A percentile compares a stretch with the other conserved stretches of the same genome.
phyloP scores from a whole-genome alignment of 805 yeast genomes.

The Nakazawaea ishiwadae region DNA sequence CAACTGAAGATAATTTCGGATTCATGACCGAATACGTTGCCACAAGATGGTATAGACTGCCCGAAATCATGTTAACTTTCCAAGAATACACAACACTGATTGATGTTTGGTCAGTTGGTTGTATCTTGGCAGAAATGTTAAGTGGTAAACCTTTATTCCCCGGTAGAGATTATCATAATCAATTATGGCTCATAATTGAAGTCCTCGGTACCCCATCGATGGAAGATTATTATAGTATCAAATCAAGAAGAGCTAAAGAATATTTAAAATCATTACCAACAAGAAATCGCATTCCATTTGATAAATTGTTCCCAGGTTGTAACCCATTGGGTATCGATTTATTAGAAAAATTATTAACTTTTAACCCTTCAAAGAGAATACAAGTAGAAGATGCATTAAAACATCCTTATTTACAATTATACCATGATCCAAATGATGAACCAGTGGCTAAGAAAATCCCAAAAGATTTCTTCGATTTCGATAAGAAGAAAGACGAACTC shows the following conservation, averaged over 20 bases:
- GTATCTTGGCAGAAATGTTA: conserved; percentile 88
- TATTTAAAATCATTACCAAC: conserved; percentile 79
- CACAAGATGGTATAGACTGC: conserved; percentile 96
- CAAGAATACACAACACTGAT: conserved; percentile 92
- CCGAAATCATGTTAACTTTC: conserved; percentile 93
- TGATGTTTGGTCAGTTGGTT: conserved; percentile 96
- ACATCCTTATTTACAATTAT: conserved; percentile 83
- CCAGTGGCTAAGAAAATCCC: conserved; percentile 83
- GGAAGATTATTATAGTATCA: conserved; percentile 71
- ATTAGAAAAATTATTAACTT: conserved; percentile 64
- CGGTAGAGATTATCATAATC: conserved; percentile 92
- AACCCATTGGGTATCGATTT: conserved; percentile 68
- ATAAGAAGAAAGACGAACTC: conserved; percentile 73
- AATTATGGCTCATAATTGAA: conserved; percentile 77
- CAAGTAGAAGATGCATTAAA: conserved; percentile 78
- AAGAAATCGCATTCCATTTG: conserved; percentile 55
- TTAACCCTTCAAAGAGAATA: conserved; percentile 79
- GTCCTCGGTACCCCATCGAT: conserved; percentile 83
- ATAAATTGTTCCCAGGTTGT: conserved; percentile 42
- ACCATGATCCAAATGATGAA: conserved; percentile 94
- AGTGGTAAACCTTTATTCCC: conserved; percentile 87
- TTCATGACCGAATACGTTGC: conserved; percentile 97
- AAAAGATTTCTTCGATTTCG: conserved; percentile 85
- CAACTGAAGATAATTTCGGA: conserved; percentile 62
- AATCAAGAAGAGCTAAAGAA: conserved; percentile 81